Percentiles rank a stretch among this genome's conserved stretches.
Evolutionary conservation across 129 eudicot genomes (phyloP).

Genomic region (Solidago caesia): DNA sequence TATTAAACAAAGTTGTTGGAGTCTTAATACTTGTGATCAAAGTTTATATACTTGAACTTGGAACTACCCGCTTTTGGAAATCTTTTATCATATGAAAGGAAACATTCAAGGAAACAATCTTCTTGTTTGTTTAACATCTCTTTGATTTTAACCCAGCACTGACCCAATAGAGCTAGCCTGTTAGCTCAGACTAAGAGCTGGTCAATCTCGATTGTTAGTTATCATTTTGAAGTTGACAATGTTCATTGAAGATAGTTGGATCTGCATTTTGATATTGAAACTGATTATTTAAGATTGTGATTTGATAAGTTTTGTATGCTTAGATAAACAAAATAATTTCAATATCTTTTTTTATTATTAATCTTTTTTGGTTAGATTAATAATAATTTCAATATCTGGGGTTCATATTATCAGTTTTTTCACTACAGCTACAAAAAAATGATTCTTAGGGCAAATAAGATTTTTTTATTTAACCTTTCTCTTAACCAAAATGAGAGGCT

Average conservation of each 20-base stretch:
- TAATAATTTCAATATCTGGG: no score
- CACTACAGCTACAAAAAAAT: background rate
- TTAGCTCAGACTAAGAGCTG: no score
- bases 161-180: no score
- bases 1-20: background rate
- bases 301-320: background rate
- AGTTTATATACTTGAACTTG: background rate
- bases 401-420: background rate
- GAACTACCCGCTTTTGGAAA: background rate
- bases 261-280: background rate
- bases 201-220: background rate
- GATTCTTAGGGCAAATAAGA: background rate
- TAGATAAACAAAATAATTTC: background rate
- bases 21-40: background rate
- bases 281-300: background rate
- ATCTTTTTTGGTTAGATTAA: no score
- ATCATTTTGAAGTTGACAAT: background rate
- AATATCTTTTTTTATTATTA: no score
- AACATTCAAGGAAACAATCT: background rate
- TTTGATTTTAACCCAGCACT: background rate
- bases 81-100: background rate
- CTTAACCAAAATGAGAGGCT: background rate
- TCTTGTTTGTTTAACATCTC: background rate
- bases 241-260: background rate
- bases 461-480: background rate